A percentile compares a stretch with the other conserved stretches of the same genome.
These are phyloP conservation scores for Phytophthora parvispora DNA, from an alignment of 352 stramenopile genomes.

Conservation along the genomic window DNA sequence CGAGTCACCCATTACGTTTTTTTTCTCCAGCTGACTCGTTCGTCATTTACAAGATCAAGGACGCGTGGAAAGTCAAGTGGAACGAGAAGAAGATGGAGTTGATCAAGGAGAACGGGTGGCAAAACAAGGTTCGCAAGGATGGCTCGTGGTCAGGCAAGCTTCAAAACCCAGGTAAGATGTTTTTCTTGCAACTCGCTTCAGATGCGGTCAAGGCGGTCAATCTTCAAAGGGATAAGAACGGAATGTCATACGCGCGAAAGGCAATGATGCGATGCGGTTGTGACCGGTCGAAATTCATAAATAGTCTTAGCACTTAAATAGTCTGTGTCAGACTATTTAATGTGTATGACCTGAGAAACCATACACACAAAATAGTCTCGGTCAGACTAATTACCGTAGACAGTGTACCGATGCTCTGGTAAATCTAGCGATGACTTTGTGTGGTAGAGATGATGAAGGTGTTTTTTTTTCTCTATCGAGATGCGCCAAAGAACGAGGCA, in stretches of 20 bases:
- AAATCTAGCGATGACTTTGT: too few species aligned
- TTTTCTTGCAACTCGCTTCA: slow-evolving; percentile 28
- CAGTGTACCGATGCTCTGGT: too few species aligned
- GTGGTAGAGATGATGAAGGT: too few species aligned
- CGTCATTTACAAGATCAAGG: slow-evolving; percentile 42
- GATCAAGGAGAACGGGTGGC: slow-evolving; percentile 31
- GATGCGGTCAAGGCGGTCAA: slow-evolving; percentile 3
- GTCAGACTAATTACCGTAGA: too few species aligned
- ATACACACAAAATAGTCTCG: too few species aligned
- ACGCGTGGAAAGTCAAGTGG: slow-evolving; percentile 25
- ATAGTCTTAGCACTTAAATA: too few species aligned
- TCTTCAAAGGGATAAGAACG: slow-evolving; percentile 17
- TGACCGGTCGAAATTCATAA: too few species aligned
- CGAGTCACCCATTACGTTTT: too few species aligned
- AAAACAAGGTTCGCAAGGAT: slow-evolving; percentile 28
- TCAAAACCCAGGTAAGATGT: slow-evolving; percentile 37
- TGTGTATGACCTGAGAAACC: too few species aligned
- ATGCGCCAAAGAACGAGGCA: too few species aligned
- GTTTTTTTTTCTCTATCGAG: too few species aligned
- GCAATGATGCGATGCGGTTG: slow-evolving; percentile 47
- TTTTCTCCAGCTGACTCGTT: slow-evolving; percentile 35
- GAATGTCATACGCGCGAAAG: slow-evolving; percentile 35
- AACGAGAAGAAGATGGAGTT: slow-evolving; percentile 45
- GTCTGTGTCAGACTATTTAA: too few species aligned
- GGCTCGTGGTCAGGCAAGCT: slow-evolving; percentile 40